Percentiles rank a stretch among this genome's conserved stretches.
Conservation (phyloP, 2,329 filamentous ascomycete genomes). For the Volutella citrinella region DNA sequence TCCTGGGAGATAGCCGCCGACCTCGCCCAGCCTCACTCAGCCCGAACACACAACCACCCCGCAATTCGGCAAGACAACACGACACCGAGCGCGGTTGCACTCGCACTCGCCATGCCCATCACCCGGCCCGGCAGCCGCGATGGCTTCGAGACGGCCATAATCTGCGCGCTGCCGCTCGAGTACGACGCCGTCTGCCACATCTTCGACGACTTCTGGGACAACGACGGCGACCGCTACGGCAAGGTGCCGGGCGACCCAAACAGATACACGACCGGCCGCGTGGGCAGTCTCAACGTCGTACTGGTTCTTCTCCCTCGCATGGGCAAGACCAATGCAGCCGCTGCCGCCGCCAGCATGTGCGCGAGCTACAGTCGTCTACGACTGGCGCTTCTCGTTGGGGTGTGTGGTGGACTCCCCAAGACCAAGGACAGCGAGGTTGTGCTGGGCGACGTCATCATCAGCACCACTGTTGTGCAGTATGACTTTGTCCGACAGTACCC, state of each 20-base stretch:
- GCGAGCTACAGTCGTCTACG: conserved; percentile 26
- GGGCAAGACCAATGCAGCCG: conserved; percentile 12
- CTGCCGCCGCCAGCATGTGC: conserved; percentile 14
- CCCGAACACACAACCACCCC: no score
- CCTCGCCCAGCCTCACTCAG: no score
- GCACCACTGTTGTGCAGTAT: conserved; percentile 17
- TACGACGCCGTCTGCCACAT: neutral
- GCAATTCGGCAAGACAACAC: no score
- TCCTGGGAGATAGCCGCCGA: no score
- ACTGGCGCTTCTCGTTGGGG: conserved; percentile 31
- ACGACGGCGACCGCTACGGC: neutral
- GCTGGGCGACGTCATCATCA: conserved; percentile 25
- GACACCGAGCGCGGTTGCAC: no score
- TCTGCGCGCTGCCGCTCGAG: conserved; percentile 2
- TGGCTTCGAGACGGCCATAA: neutral
- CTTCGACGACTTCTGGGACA: conserved; percentile 2
- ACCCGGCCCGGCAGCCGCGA: no score
- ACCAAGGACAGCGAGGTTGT: conserved; percentile 8
- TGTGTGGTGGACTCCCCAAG: conserved; percentile 27
- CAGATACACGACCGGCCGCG: conserved; percentile 1
- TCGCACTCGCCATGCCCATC: no score
- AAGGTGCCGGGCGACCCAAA: neutral
- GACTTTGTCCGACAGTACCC: conserved; percentile 13
- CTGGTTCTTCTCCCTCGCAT: neutral
- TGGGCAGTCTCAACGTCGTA: conserved; percentile 1